Conservation (phyloP, 306 rosid species). For the Dryas drummondii region DNA sequence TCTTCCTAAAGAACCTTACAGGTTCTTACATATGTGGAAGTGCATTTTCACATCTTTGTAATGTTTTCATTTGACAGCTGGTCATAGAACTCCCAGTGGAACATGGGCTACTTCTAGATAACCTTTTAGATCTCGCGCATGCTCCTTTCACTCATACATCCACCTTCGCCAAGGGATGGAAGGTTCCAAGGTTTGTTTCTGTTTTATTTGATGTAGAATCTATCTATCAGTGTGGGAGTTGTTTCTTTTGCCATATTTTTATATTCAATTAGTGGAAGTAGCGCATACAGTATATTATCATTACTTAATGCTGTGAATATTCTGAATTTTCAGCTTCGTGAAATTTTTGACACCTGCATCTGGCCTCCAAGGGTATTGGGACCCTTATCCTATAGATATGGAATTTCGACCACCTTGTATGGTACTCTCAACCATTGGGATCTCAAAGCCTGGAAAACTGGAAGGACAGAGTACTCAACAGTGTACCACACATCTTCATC, state of each 20-base stretch:
- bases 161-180: conserved; percentile 98
- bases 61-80: conserved; percentile 48
- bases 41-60: conserved; percentile 9
- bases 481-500: conserved; percentile 84
- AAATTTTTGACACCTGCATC: conserved; percentile 86
- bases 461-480: conserved; percentile 74
- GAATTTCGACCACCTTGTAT: conserved; percentile 95
- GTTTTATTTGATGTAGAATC: not conserved
- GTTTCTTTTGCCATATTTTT: not conserved
- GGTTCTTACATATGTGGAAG: not conserved
- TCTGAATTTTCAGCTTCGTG: conserved; percentile 72
- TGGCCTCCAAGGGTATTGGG: conserved; percentile 95
- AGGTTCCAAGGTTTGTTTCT: conserved; percentile 81
- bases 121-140: conserved; percentile 97
- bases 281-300: no score
- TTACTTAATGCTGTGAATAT: conserved; percentile 14
- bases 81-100: conserved; percentile 90
- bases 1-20: conserved; percentile 1
- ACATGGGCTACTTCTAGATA: conserved; percentile 94
- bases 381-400: conserved; percentile 96
- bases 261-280: not conserved
- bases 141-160: conserved; percentile 99
- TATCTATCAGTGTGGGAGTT: not conserved
- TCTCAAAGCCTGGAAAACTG: conserved; percentile 89
- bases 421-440: conserved; percentile 92